A percentile compares a stretch with the other conserved stretches of the same genome.
phyloP scores from a whole-genome alignment of 1,284 basidiomycete species.

The Cronartium quercuum region DNA sequence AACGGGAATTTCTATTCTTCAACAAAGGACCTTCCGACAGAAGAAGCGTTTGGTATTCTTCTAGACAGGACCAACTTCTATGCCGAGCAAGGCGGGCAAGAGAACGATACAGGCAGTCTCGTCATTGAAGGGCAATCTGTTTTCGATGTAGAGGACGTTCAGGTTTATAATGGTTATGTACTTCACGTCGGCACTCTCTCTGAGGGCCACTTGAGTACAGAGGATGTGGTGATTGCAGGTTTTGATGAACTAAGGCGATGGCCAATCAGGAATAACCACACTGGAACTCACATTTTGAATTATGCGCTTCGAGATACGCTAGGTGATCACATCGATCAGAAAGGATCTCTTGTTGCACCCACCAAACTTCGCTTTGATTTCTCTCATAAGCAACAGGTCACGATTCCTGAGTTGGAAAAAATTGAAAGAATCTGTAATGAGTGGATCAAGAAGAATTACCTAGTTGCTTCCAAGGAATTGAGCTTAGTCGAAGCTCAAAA shows the following conservation, averaged over 20 bases:
- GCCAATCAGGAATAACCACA: slow-evolving; percentile 96
- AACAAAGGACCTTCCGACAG: slow-evolving; percentile 59
- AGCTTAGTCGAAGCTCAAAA: slow-evolving; percentile 71
- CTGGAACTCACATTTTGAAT: slow-evolving; percentile 97
- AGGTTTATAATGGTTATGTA: slow-evolving; percentile 76
- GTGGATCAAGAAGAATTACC: slow-evolving; percentile 84
- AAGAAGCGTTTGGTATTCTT: slow-evolving; percentile 71
- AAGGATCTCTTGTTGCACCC: slow-evolving; percentile 92
- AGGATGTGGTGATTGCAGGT: slow-evolving; percentile 63
- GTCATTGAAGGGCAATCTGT: slow-evolving; percentile 76
- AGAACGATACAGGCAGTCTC: slow-evolving; percentile 90
- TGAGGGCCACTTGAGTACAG: slow-evolving; percentile 63
- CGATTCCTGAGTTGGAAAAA: slow-evolving; percentile 65
- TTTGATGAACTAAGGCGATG: slow-evolving; percentile 82
- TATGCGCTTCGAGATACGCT: slow-evolving; percentile 83
- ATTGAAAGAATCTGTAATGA: slow-evolving; percentile 79
- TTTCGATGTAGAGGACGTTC: slow-evolving; percentile 89
- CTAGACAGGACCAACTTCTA: slow-evolving; percentile 97
- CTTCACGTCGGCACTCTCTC: slow-evolving; percentile 75
- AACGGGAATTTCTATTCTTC: slow-evolving; percentile 68
- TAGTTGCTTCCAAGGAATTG: slow-evolving; percentile 81
- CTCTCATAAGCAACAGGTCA: slow-evolving; percentile 84
- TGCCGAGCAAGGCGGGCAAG: slow-evolving; percentile 94
- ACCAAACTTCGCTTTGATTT: slow-evolving; percentile 97
- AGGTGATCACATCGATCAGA: slow-evolving; percentile 95